Percentiles rank a stretch among this genome's conserved stretches.
These are phyloP conservation scores for Moesziomyces parantarcticus DNA, from an alignment of 1,284 basidiomycete species.

Conservation along the genomic window DNA sequence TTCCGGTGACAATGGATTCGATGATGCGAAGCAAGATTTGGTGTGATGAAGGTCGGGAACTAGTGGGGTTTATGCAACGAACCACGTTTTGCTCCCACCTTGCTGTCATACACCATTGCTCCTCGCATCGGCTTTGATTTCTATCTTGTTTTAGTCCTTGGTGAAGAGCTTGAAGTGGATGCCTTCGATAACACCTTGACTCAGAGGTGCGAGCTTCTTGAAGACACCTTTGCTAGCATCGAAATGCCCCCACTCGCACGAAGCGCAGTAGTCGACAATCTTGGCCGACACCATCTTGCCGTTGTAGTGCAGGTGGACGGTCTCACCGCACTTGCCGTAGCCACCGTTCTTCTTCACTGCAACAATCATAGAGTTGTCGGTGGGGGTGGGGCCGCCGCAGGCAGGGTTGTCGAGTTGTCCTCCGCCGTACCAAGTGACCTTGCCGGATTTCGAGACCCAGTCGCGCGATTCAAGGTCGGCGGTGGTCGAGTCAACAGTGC, in stretches of 20 bases:
- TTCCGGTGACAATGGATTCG: slow-evolving; percentile 1
- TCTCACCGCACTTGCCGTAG: slow-evolving; percentile 60
- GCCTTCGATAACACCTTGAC: slow-evolving; percentile 52
- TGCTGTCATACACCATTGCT: too few relatives aligned
- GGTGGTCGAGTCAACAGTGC: slow-evolving; percentile 3
- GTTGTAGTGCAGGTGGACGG: slow-evolving; percentile 54
- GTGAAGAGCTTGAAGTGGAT: slow-evolving; percentile 56
- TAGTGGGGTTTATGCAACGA: too few relatives aligned
- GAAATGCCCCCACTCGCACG: slow-evolving; percentile 55
- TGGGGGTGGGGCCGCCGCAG: slow-evolving; percentile 60
- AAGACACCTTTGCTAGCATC: slow-evolving; percentile 60
- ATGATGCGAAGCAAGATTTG: neutral
- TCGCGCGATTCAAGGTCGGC: slow-evolving; percentile 42
- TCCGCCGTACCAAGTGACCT: slow-evolving; percentile 61
- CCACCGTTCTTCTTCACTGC: slow-evolving; percentile 57
- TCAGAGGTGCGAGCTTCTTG: slow-evolving; percentile 50
- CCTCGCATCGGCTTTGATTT: neutral
- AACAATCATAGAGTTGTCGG: slow-evolving; percentile 50
- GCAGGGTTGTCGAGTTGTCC: slow-evolving; percentile 58
- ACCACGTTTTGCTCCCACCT: too few relatives aligned
- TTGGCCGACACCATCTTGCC: slow-evolving; percentile 58
- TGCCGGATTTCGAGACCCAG: slow-evolving; percentile 43
- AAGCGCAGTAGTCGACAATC: slow-evolving; percentile 57
- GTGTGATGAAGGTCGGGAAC: too few relatives aligned
- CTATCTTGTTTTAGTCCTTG: slow-evolving; percentile 11